Percentiles rank a stretch among this genome's conserved stretches.
Conservation (phyloP, 2,329 filamentous ascomycete species). For the Chrysoporthe puriensis region DNA sequence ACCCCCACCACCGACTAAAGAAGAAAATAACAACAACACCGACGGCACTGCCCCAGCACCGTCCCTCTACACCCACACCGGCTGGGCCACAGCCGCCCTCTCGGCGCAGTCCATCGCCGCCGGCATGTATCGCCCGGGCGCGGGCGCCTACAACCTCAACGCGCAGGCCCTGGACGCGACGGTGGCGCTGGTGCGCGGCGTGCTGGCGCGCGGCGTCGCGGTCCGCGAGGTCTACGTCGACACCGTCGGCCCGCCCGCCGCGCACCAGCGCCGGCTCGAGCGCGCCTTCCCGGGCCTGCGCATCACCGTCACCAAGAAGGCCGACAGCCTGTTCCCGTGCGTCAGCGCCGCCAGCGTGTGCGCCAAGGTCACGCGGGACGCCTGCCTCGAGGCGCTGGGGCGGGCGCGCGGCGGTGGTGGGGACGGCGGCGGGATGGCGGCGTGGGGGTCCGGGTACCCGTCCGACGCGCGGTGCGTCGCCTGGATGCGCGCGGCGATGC, state of each 20-base stretch:
- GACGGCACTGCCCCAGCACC: constrained; percentile 35
- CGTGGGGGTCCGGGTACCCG: constrained; percentile 93
- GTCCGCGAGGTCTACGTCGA: constrained; percentile 92
- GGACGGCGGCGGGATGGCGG: constrained; percentile 45
- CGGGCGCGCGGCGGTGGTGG: constrained; percentile 32
- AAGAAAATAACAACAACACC: not conserved
- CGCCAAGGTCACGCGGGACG: constrained; percentile 94
- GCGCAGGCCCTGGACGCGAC: constrained; percentile 95
- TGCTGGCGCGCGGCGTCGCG: constrained; percentile 78
- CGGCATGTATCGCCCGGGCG: constrained; percentile 71
- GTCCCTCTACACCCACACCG: constrained; percentile 61
- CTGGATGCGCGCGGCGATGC: constrained; percentile 87
- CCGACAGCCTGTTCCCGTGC: constrained; percentile 88
- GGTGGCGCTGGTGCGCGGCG: constrained; percentile 75
- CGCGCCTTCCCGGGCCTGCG: constrained; percentile 77
- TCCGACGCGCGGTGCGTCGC: constrained; percentile 78
- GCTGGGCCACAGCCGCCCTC: constrained; percentile 81
- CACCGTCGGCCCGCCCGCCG: constrained; percentile 81
- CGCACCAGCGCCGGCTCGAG: constrained; percentile 85
- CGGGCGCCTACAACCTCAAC: constrained; percentile 80
- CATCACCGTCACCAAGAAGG: constrained; percentile 85
- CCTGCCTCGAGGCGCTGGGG: constrained; percentile 75
- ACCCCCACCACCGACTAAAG: too few relatives aligned
- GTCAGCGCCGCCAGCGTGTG: constrained; percentile 93
- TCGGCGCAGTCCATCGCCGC: constrained; percentile 83